A percentile compares a stretch with the other conserved stretches of the same genome.
Conservation (phyloP, 2,329 filamentous ascomycete species). For the Westerdykella aurantiaca region DNA sequence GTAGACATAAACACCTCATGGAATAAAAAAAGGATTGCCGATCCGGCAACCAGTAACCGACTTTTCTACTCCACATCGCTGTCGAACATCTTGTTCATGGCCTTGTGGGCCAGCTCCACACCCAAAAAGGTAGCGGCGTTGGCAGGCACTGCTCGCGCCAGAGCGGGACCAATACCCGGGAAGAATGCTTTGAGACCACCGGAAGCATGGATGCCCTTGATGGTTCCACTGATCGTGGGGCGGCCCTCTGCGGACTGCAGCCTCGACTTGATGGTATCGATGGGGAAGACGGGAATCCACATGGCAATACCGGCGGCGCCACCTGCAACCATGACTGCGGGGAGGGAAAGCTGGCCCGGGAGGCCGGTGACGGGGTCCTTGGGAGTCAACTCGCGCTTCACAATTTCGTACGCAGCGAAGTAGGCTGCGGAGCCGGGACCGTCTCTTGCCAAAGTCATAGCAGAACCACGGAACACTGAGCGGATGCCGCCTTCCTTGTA, state of each 20-base stretch:
- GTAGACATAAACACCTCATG: no score
- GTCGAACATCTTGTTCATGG: slow-evolving; percentile 70
- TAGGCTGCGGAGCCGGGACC: slow-evolving; percentile 91
- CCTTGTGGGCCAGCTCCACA: slow-evolving; percentile 76
- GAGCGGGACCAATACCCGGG: slow-evolving; percentile 87
- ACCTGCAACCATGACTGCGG: slow-evolving; percentile 78
- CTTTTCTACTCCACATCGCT: slow-evolving; percentile 24
- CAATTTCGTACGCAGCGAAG: slow-evolving; percentile 94
- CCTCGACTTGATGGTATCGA: slow-evolving; percentile 93
- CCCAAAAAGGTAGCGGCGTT: slow-evolving; percentile 94
- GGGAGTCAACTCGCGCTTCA: slow-evolving; percentile 83
- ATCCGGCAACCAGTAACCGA: no score
- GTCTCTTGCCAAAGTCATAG: slow-evolving; percentile 88
- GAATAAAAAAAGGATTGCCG: no score
- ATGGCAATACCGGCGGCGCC: slow-evolving; percentile 91
- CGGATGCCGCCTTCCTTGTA: slow-evolving; percentile 86
- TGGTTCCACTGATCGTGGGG: slow-evolving; percentile 71
- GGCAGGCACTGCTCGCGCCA: slow-evolving; percentile 87
- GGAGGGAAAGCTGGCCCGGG: slow-evolving; percentile 71
- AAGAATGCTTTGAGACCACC: slow-evolving; percentile 92
- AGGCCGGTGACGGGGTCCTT: slow-evolving; percentile 65
- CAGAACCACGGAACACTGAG: slow-evolving; percentile 85
- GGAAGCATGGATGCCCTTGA: slow-evolving; percentile 73
- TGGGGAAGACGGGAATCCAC: slow-evolving; percentile 98
- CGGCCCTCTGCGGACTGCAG: slow-evolving; percentile 87